phyloP scores from a whole-genome alignment of 2,329 filamentous ascomycete genomes.

The Phialophora expanda region DNA sequence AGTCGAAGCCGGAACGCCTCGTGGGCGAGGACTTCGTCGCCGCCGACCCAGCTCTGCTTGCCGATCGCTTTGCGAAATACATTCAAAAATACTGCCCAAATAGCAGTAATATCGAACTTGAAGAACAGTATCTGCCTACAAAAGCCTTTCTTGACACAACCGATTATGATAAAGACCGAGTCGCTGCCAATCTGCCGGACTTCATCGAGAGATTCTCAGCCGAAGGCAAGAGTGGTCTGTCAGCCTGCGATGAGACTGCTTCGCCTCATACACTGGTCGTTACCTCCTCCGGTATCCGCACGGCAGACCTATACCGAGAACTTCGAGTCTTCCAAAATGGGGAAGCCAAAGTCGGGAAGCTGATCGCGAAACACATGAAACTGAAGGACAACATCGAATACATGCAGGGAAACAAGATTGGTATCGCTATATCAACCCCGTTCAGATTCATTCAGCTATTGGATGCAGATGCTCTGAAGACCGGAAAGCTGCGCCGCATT shows the following conservation, averaged over 20 bases:
- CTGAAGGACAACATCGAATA: slow-evolving; percentile 81
- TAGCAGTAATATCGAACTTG: slow-evolving; percentile 80
- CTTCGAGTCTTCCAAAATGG: slow-evolving; percentile 47
- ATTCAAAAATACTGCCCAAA: slow-evolving; percentile 72
- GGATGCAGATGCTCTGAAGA: slow-evolving; percentile 77
- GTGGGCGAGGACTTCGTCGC: slow-evolving; percentile 61
- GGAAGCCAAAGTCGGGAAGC: slow-evolving; percentile 78
- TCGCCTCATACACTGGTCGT: slow-evolving; percentile 86
- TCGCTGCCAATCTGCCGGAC: slow-evolving; percentile 72
- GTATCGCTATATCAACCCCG: slow-evolving; percentile 89
- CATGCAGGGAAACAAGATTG: slow-evolving; percentile 71
- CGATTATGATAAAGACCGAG: slow-evolving; percentile 70
- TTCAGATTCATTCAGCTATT: slow-evolving; percentile 80
- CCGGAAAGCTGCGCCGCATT: slow-evolving; percentile 74
- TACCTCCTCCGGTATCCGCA: slow-evolving; percentile 80
- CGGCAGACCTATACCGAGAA: slow-evolving; percentile 75
- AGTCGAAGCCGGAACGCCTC: slow-evolving; percentile 59
- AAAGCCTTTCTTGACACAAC: slow-evolving; percentile 79
- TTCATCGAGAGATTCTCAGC: slow-evolving; percentile 72
- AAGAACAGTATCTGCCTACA: slow-evolving; percentile 82
- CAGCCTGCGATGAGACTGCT: slow-evolving; percentile 70
- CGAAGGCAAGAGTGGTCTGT: slow-evolving; percentile 64
- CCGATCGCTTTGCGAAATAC: slow-evolving; percentile 83
- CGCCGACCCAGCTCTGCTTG: slow-evolving; percentile 82
- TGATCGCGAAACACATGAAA: slow-evolving; percentile 99